phyloP scores from a whole-genome alignment of 345 rosid genomes.

The Bretschneidera sinensis region DNA sequence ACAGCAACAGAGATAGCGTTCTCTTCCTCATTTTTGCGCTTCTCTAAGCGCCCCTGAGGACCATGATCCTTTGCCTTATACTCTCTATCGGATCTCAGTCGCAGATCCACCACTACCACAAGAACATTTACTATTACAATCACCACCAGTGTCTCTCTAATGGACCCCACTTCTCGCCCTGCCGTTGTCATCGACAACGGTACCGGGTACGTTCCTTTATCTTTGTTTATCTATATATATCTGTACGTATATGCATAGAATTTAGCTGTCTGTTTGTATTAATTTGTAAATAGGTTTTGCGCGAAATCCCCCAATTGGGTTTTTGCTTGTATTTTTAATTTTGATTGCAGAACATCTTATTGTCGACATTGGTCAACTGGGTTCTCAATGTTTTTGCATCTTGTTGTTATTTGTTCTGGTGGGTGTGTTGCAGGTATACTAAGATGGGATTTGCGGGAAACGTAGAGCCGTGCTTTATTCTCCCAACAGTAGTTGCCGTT shows the following conservation, averaged over 20 bases:
- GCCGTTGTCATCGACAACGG: slow-evolving; percentile 98
- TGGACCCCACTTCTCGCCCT: slow-evolving; percentile 93
- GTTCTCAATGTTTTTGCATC: slow-evolving; percentile 7
- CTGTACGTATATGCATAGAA: not conserved
- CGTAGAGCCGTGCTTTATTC: slow-evolving; percentile 77
- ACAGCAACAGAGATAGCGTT: slow-evolving; percentile 14
- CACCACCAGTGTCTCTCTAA: slow-evolving; percentile 19
- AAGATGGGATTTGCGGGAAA: slow-evolving; percentile 85
- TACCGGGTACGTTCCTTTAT: slow-evolving; percentile 57
- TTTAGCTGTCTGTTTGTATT: not conserved
- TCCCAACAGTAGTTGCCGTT: slow-evolving; percentile 69
- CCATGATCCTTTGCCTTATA: slow-evolving; percentile 41
- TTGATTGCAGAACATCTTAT: too few species aligned
- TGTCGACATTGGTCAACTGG: not conserved
- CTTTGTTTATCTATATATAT: too few species aligned
- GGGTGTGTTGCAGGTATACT: slow-evolving; percentile 47
- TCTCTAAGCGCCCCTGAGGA: slow-evolving; percentile 30
- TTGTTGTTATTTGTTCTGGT: not conserved
- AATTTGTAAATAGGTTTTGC: not conserved
- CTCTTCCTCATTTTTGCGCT: slow-evolving; percentile 25
- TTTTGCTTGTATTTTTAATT: not conserved
- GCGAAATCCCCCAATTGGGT: slow-evolving; percentile 18
- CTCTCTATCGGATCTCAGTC: slow-evolving; percentile 47
- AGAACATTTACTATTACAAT: slow-evolving; percentile 7
- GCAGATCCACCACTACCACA: slow-evolving; percentile 44